Base-by-base conservation (phyloP, 1,284 basidiomycete species). In the Pterulicium gracile region DNA sequence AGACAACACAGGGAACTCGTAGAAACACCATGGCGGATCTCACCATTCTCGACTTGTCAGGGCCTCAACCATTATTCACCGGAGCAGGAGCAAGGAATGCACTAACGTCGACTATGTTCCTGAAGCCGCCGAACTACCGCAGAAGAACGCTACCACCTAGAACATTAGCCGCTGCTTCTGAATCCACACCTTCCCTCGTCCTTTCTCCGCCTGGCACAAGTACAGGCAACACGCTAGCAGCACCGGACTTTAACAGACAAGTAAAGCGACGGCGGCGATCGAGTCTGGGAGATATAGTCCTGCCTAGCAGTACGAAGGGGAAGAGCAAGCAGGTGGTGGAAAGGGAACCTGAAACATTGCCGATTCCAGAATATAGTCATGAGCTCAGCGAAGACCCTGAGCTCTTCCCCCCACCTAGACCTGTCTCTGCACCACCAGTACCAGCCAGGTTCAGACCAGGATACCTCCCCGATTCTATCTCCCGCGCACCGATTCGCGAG, bases 11-110 rank as follows among this genome's bases (percentile, higher is more conserved):
- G n/a, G n/a, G n/a, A n/a, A n/a, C n/a, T n/a, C n/a, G n/a, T n/a
- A n/a, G n/a, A 32, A 7, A 18, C 15, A 39, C n/a, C 5, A 39
- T 39, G 36, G 36, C 36, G 36, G 36, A 39, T 39, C 36, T 39
- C n/a, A 39, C 36, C 7, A 39, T 39, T 7, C 36, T 39, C 5
- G 36, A 39, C 5, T 13, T 17, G 19, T 39, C 36, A 4, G 36
- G 7, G 5, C 36, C 36, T 10, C 36, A 39, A 18, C 15, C 36
- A 7, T 17, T 39, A 18, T 7, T 39, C 19, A 18, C 19, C 7
- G 36, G 19, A n/a, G n/a, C n/a, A n/a, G n/a, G n/a, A n/a, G n/a
- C n/a, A n/a, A n/a, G n/a, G n/a, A n/a, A n/a, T n/a, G n/a, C n/a
- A n/a, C n/a, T n/a, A n/a, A n/a, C n/a, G 7, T 5, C 36, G 5